Percentiles rank a stretch among this genome's conserved stretches.
These are phyloP conservation scores for Candida ponderosae DNA, from an alignment of 805 yeast genomes.

Conservation along the genomic window DNA sequence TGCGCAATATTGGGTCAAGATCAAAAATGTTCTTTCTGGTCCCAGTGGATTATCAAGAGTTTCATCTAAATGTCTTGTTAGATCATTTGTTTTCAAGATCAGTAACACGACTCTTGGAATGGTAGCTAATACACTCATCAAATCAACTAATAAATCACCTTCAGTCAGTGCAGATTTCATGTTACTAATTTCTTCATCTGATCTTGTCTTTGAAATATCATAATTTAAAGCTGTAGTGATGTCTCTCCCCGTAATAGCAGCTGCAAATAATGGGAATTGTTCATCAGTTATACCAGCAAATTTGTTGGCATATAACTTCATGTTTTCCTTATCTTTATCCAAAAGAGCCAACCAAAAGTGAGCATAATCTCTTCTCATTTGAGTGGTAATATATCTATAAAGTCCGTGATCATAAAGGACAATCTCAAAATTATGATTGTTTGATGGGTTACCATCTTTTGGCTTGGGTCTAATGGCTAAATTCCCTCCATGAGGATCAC, in stretches of 20 bases:
- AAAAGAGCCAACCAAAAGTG: constrained; percentile 88
- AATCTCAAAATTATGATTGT: constrained; percentile 78
- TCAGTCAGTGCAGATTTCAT: constrained; percentile 62
- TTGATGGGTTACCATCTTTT: constrained; percentile 16
- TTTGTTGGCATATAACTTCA: constrained; percentile 66
- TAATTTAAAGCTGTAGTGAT: constrained; percentile 65
- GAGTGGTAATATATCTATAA: constrained; percentile 74
- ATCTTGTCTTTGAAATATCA: constrained; percentile 48
- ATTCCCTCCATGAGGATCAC: constrained; percentile 98
- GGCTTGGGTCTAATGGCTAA: constrained; percentile 61
- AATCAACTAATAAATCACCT: constrained; percentile 57
- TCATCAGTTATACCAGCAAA: constrained; percentile 75
- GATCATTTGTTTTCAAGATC: constrained; percentile 88
- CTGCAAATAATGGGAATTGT: constrained; percentile 78
- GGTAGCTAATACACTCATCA: constrained; percentile 70
- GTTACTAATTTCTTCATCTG: constrained; percentile 51
- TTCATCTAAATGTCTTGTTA: constrained; percentile 86
- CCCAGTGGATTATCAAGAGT: constrained; percentile 76
- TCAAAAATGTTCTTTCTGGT: constrained; percentile 77
- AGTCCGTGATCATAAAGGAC: constrained; percentile 92
- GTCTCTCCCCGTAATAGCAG: constrained; percentile 94
- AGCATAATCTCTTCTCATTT: constrained; percentile 76
- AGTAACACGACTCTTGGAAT: constrained; percentile 84
- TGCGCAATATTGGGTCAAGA: constrained; percentile 89
- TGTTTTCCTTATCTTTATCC: constrained; percentile 55